These are phyloP conservation scores for Juncus inflexus DNA, from an alignment of 176 grass and related monocot species.

Conservation along the genomic window DNA sequence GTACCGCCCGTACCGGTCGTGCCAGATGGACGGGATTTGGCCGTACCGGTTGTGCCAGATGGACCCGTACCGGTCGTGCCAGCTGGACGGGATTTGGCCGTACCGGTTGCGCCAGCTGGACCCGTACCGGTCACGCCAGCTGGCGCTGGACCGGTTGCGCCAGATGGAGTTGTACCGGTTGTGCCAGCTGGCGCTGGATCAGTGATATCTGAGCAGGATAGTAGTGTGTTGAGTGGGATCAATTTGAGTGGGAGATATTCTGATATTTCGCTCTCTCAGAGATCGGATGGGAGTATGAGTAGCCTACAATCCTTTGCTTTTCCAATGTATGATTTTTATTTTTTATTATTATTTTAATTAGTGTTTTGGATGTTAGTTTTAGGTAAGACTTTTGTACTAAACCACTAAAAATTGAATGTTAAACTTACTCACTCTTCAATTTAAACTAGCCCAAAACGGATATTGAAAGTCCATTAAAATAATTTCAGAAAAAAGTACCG, in stretches of 20 bases:
- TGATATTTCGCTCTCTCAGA: background rate
- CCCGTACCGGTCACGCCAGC: background rate
- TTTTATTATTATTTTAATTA: background rate
- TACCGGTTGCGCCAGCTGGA: background rate
- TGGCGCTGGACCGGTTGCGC: background rate
- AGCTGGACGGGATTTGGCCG: background rate
- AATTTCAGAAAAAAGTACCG: too few species aligned
- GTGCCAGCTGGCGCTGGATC: background rate
- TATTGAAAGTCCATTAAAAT: too few species aligned
- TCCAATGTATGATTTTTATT: constrained; percentile 23
- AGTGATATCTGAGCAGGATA: background rate
- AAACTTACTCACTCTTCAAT: too few species aligned
- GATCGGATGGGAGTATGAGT: constrained; percentile 13
- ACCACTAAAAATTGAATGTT: too few species aligned
- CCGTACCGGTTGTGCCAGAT: background rate
- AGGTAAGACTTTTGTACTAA: background rate
- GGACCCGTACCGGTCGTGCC: background rate
- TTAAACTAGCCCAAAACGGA: too few species aligned
- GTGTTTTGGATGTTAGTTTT: background rate
- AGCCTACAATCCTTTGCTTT: constrained; percentile 22
- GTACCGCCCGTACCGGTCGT: too few species aligned
- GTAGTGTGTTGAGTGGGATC: background rate
- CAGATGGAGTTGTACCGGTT: background rate
- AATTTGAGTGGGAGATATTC: background rate
- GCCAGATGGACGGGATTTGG: background rate